These are phyloP conservation scores for Phoenix dactylifera DNA, from an alignment of 176 grass and related monocot species.

Conservation along the genomic window DNA sequence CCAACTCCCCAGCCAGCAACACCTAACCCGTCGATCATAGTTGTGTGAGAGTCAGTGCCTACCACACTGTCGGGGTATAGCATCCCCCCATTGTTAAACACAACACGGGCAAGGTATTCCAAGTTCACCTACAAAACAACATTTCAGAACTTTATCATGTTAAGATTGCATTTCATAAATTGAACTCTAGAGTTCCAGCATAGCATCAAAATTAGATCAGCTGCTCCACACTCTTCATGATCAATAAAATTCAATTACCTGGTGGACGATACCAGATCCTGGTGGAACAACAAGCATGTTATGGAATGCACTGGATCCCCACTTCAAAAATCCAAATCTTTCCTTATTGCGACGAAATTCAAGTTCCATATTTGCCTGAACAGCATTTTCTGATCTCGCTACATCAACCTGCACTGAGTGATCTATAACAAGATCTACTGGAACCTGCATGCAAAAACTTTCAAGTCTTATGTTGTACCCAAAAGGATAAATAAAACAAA, in stretches of 20 bases:
- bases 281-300: conserved; percentile 99
- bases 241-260: conserved; percentile 38
- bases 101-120: conserved; percentile 90
- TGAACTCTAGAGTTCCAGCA: no score
- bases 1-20: conserved; percentile 98
- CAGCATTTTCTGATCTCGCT: conserved; percentile 81
- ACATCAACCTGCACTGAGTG: conserved; percentile 98
- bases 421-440: conserved; percentile 96
- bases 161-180: no score
- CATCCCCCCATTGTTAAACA: conserved; percentile 83
- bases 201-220: no score
- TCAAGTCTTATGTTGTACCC: not conserved
- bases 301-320: conserved; percentile 86
- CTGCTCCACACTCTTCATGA: not conserved
- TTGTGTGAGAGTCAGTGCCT: conserved; percentile 90
- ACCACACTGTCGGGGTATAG: conserved; percentile 95
- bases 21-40: conserved; percentile 95
- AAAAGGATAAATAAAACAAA: not conserved
- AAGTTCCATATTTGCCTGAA: conserved; percentile 73
- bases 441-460: conserved; percentile 48
- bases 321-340: conserved; percentile 86
- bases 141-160: no score
- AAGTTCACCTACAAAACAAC: conserved; percentile 62
- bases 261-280: conserved; percentile 96
- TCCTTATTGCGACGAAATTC: conserved; percentile 93